Base-by-base conservation (phyloP, 345 rosid species). In the Mangifera indica region DNA sequence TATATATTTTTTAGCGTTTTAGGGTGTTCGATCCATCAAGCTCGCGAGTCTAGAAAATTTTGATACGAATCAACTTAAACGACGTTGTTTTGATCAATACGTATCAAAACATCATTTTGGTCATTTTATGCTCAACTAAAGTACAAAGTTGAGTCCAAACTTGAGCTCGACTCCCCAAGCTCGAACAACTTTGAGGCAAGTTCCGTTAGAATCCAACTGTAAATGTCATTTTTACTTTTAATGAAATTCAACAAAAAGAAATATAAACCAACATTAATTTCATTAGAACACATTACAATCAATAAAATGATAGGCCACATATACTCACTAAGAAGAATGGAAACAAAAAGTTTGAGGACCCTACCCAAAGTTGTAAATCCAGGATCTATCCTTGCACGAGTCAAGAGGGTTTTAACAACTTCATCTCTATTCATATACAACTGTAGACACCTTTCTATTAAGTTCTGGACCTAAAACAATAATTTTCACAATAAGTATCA, bases 401-500 rank as follows among this genome's bases (percentile, higher is more conserved):
- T 87, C 83, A 85, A 72, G 63, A 90, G 89, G 64, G 90, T 88
- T 82, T 85, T 88, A 56, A 88, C 91, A 60, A 90, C 96, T 81
- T 90, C 96, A n/a, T 87, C 89, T 82, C 80, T 85, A 55, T 84
- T 90, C 96, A 90, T 90, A 77, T 90, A 90, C 54, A 90, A 71
- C 46, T 90, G 93, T 67, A 90, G 83, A 78, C 96, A 90, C 25
- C 89, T 81, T 78, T 90, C 96, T 71, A 90, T 90, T 51, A 90
- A 79, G 80, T 90, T 85, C 71, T 90, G 96, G 78, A 90, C 96
- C 96, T 90, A 81, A 68, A 81, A 72, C 45, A 79, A 64, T 68
- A 75, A 64, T 67, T 65, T 74, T 37, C 59, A 67, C 11, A 61
- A 5, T 34, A 71, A 60, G 18, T 48, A 63, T 42, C 10, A 69